Base-by-base conservation (phyloP, 1,284 basidiomycete genomes). In the Cryptococcus sp. region DNA sequence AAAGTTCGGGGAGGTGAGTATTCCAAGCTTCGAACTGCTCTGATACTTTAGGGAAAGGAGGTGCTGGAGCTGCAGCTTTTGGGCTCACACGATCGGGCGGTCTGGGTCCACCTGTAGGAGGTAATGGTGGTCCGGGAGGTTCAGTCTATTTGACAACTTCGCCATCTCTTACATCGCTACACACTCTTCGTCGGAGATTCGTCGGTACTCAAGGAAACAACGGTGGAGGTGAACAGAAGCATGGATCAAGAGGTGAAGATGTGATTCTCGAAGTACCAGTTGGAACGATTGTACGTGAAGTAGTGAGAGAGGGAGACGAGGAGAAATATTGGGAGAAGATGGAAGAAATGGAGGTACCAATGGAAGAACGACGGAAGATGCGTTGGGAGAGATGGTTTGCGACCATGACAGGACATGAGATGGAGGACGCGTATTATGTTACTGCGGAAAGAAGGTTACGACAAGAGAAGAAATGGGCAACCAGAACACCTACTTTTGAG, bases 51-150 rank as follows among this genome's bases (percentile, higher is more conserved):
- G 89, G 88, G 46, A 86, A 82, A 68, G 92, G 91, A 30, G 89
- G 90, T 0, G 80, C 89, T 53, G 90, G 90, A 15, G 88, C 89
- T 59, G 86, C 86, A 13, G 88, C 89, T 3, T 90, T 92, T 64
- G 85, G 89, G 65, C 84, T 86, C 57, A 87, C 89, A 77, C 88
- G 87, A 68, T 88, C 82, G 76, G 83, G 83, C 58, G 83, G 86
- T 0, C 83, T 84, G 58, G 90, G 91, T 0, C 89, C 90, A 0
- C 89, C 92, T 0, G 90, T 89, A 8, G 93, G 93, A 1, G 93
- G 92, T 1, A 88, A 88, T 61, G 93, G 94, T 15, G 93, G 91
- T 0, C 82, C 83, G 47, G 94, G 93, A 32, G 91, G 89, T 1
- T 85, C 88, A 60, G 84, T 97, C 35, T 91, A 90, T 72, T 82